Evolutionary conservation across 2,329 filamentous ascomycete genomes (phyloP).

Genomic region (Diaporthe citrichinensis): DNA sequence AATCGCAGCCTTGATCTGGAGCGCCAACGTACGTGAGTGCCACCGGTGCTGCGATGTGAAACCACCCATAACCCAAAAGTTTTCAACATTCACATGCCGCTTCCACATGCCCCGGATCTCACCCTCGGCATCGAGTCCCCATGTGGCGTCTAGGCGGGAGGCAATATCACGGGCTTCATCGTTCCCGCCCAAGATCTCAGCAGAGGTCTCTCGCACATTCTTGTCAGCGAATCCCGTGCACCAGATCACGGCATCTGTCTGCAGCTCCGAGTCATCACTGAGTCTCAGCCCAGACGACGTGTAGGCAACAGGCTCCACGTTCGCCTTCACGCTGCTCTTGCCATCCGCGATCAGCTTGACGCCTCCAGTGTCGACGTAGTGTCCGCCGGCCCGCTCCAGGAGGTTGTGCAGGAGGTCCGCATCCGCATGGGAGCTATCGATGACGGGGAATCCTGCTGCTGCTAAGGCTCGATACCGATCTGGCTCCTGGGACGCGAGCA

Average conservation of each 20-base stretch:
- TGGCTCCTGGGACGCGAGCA: constrained; percentile 49
- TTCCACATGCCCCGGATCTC: constrained; percentile 59
- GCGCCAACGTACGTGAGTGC: constrained; percentile 49
- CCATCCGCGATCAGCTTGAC: constrained; percentile 51
- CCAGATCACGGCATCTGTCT: constrained; percentile 56
- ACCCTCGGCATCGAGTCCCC: constrained; percentile 58
- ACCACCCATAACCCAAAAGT: constrained; percentile 54
- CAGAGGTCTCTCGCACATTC: constrained; percentile 47
- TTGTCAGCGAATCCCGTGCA: constrained; percentile 55
- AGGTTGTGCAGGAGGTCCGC: constrained; percentile 49
- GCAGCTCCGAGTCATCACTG: constrained; percentile 51
- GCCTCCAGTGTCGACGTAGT: constrained; percentile 56
- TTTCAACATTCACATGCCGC: constrained; percentile 50
- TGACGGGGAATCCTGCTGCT: constrained; percentile 53
- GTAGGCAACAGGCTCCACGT: constrained; percentile 50
- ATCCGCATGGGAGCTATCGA: constrained; percentile 49
- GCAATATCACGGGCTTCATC: constrained; percentile 47
- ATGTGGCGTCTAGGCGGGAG: constrained; percentile 53
- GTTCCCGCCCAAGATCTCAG: constrained; percentile 49
- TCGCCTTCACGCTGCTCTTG: constrained; percentile 49
- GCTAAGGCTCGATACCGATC: constrained; percentile 52
- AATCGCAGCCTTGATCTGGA: constrained; percentile 54
- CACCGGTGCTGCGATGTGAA: constrained; percentile 51
- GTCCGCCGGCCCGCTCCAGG: constrained; percentile 54
- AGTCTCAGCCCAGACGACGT: constrained; percentile 51